Percentiles rank a stretch among this genome's conserved stretches.
phyloP scores from a whole-genome alignment of 768 basidiomycete species.

The Rhodotorula sphaerocarpa region DNA sequence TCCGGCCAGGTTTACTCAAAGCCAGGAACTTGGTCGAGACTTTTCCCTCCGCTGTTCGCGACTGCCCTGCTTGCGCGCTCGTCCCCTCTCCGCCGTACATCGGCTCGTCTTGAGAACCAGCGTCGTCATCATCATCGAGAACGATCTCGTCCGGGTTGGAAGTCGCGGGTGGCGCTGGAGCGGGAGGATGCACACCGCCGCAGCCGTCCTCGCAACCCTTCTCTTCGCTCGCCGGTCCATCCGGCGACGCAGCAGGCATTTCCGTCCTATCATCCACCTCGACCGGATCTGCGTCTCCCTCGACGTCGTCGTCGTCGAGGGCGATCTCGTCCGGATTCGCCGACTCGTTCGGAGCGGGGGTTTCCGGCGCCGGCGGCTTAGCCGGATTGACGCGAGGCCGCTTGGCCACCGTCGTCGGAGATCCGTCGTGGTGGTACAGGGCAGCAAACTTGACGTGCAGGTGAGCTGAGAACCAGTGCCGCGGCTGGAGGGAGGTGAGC shows the following conservation, averaged over 20 bases:
- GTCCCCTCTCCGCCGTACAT: no score
- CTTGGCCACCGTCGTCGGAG: constrained; percentile 17
- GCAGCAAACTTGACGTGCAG: constrained; percentile 82
- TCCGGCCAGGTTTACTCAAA: constrained; percentile 73
- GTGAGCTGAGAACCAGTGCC: constrained; percentile 91
- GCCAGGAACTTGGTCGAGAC: constrained; percentile 75
- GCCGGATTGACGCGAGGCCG: background rate
- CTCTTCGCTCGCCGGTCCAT: constrained; percentile 8
- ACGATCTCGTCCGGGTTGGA: constrained; percentile 41
- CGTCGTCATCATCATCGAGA: constrained; percentile 48
- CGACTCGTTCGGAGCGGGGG: no score
- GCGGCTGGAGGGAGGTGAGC: constrained; percentile 60
- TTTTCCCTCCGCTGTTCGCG: no score
- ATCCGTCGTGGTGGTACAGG: constrained; percentile 37
- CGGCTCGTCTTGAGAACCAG: no score
- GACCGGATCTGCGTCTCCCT: background rate
- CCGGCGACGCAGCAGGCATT: no score
- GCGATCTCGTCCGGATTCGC: constrained; percentile 3
- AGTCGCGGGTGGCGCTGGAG: constrained; percentile 16
- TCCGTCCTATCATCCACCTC: no score
- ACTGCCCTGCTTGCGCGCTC: constrained; percentile 9
- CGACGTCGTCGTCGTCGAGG: background rate
- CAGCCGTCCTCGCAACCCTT: constrained; percentile 49
- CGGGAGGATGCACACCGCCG: constrained; percentile 33
- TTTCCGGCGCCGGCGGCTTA: background rate